phyloP scores from a whole-genome alignment of 108 stramenopile genomes.

The Conticribra guillardii region DNA sequence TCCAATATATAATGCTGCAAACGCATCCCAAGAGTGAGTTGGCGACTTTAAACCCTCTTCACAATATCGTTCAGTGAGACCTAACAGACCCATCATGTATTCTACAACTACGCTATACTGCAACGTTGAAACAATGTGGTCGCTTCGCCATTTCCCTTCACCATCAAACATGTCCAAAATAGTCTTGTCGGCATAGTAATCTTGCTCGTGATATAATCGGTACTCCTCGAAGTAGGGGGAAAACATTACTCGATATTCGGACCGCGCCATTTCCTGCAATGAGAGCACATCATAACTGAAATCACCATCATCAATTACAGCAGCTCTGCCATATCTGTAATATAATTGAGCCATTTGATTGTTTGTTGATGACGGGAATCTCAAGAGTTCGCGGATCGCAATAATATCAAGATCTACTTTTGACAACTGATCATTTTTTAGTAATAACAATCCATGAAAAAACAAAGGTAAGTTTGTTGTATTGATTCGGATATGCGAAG shows the following conservation, averaged over 20 bases:
- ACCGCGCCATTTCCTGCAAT: slow-evolving; percentile 61
- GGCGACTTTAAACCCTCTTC: slow-evolving; percentile 48
- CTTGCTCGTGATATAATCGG: slow-evolving; percentile 54
- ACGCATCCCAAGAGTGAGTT: slow-evolving; percentile 69
- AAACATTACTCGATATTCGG: slow-evolving; percentile 43
- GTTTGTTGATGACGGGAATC: slow-evolving; percentile 40
- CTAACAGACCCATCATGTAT: slow-evolving; percentile 64
- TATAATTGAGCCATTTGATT: slow-evolving; percentile 59
- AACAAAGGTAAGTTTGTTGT: no score
- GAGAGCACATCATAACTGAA: slow-evolving; percentile 58
- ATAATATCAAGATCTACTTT: slow-evolving; percentile 77
- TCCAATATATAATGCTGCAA: slow-evolving; percentile 80
- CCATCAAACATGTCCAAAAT: slow-evolving; percentile 62
- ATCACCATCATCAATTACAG: slow-evolving; percentile 58
- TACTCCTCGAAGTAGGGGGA: slow-evolving; percentile 64
- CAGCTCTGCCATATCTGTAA: slow-evolving; percentile 78
- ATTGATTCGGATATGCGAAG: no score
- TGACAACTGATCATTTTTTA: slow-evolving; percentile 18
- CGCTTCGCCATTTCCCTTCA: slow-evolving; percentile 56
- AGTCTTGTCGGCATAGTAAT: slow-evolving; percentile 60
- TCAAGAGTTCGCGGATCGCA: slow-evolving; percentile 35
- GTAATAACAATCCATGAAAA: no score
- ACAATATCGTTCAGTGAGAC: slow-evolving; percentile 58
- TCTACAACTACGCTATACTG: slow-evolving; percentile 73
- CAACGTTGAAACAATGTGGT: slow-evolving; percentile 55